A percentile compares a stretch with the other conserved stretches of the same genome.
Evolutionary conservation across 306 rosid genomes (phyloP).

Genomic region (Arachis hypogaea): DNA sequence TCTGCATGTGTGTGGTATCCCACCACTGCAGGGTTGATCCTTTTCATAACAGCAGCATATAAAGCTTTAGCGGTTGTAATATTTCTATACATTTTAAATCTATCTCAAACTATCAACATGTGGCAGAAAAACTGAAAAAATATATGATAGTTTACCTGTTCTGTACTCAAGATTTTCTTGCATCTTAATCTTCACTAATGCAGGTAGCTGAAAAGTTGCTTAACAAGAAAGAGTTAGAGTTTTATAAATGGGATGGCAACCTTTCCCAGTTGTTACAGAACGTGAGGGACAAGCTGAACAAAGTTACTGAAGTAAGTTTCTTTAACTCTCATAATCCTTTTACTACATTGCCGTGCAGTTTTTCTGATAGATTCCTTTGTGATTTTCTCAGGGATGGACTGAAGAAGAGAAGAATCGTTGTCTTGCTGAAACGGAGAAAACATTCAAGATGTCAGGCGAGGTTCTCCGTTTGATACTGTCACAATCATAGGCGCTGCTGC

Average conservation of each 20-base stretch:
- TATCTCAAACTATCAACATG: neutral
- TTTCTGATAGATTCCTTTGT: constrained; percentile 12
- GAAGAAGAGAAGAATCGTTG: constrained; percentile 94
- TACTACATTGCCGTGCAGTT: neutral
- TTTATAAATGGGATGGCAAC: constrained; percentile 94
- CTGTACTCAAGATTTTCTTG: neutral
- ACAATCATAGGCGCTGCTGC: constrained; percentile 28
- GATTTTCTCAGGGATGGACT: constrained; percentile 69
- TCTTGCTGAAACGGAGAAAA: constrained; percentile 90
- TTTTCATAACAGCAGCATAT: too few relatives aligned
- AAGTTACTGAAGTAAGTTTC: constrained; percentile 77
- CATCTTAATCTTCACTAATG: neutral
- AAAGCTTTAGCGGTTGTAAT: too few relatives aligned
- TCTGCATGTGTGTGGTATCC: too few relatives aligned
- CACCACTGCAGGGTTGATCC: too few relatives aligned
- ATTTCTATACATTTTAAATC: too few relatives aligned
- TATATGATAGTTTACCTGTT: neutral
- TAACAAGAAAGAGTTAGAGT: constrained; percentile 72
- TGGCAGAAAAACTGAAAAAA: neutral
- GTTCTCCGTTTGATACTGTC: constrained; percentile 86
- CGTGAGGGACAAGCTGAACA: constrained; percentile 86
- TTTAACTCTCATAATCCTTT: constrained; percentile 18
- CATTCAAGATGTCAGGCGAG: constrained; percentile 89
- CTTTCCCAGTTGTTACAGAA: constrained; percentile 80
- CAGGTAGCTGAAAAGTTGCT: constrained; percentile 81